These are phyloP conservation scores for Athelia sp. DNA, from an alignment of 1,284 basidiomycete species.

Conservation along the genomic window DNA sequence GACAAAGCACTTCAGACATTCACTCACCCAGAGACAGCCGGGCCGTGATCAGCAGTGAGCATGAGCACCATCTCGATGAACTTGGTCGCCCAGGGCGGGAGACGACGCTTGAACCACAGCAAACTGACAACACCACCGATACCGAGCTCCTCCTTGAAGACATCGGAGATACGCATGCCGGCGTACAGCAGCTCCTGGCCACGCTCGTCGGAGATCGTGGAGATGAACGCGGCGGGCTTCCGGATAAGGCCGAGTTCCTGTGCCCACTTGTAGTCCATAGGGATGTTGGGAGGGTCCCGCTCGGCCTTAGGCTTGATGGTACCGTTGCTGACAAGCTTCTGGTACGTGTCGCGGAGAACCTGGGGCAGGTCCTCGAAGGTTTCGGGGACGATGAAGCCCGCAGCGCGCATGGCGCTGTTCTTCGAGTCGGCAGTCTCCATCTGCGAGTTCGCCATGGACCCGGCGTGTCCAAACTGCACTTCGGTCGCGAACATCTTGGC, in stretches of 20 bases:
- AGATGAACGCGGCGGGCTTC: conserved; percentile 99
- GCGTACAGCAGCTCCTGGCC: conserved; percentile 98
- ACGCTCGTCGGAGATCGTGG: conserved; percentile 98
- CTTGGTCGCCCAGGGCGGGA: conserved; percentile 84
- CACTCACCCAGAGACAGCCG: conserved; percentile 77
- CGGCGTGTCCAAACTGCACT: conserved; percentile 99
- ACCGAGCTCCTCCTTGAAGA: conserved; percentile 97
- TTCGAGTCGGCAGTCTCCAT: conserved; percentile 97
- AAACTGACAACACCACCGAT: conserved; percentile 95
- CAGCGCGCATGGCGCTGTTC: conserved; percentile 92
- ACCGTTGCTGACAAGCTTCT: conserved; percentile 73
- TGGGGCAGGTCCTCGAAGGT: conserved; percentile 96
- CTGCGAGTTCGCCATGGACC: conserved; percentile 97
- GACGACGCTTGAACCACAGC: conserved; percentile 96
- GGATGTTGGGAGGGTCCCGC: conserved; percentile 90
- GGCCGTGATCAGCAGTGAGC: conserved; percentile 98
- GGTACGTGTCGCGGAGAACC: conserved; percentile 83
- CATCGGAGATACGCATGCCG: conserved; percentile 98
- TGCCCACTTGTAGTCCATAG: conserved; percentile 99
- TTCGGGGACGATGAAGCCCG: conserved; percentile 95
- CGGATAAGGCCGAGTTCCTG: conserved; percentile 97
- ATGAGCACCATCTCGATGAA: conserved; percentile 99
- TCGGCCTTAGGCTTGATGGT: conserved; percentile 73
- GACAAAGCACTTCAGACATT: background rate
- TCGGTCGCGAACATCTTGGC: conserved; percentile 99